Conservation (phyloP, 176 grass and related monocot genomes). For the Sorghum bicolor region DNA sequence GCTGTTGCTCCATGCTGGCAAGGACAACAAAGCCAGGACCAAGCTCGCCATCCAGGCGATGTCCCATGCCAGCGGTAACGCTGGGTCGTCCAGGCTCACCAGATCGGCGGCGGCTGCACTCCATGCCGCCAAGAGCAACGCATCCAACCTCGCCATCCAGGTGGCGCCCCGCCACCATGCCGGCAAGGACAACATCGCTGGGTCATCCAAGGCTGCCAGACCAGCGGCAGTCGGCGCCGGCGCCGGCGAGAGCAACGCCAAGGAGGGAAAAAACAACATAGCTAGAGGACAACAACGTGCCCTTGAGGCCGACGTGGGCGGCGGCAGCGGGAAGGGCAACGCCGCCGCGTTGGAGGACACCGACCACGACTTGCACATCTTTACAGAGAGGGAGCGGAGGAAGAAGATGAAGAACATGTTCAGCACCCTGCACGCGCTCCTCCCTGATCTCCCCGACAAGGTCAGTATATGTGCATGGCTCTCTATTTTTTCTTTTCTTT, state of each 20-base stretch:
- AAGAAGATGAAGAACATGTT: constrained; percentile 61
- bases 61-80: background rate
- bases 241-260: no score
- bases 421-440: constrained; percentile 30
- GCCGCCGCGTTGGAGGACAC: background rate
- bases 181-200: background rate
- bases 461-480: background rate
- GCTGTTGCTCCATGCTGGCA: no score
- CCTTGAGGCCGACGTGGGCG: background rate
- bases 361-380: constrained; percentile 24
- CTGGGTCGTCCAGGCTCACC: background rate
- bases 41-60: background rate
- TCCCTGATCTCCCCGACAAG: constrained; percentile 38
- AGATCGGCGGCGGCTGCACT: background rate
- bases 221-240: no score
- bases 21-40: background rate
- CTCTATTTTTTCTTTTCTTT: background rate
- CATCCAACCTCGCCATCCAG: background rate
- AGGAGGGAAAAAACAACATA: background rate
- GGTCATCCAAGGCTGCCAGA: background rate
- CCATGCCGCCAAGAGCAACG: background rate
- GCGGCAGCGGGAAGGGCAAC: background rate
- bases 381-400: constrained; percentile 42
- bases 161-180: background rate
- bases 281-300: background rate